Percentiles rank a stretch among this genome's conserved stretches.
Conservation (phyloP, 352 stramenopile species). For the Globisporangium recalcitrans region DNA sequence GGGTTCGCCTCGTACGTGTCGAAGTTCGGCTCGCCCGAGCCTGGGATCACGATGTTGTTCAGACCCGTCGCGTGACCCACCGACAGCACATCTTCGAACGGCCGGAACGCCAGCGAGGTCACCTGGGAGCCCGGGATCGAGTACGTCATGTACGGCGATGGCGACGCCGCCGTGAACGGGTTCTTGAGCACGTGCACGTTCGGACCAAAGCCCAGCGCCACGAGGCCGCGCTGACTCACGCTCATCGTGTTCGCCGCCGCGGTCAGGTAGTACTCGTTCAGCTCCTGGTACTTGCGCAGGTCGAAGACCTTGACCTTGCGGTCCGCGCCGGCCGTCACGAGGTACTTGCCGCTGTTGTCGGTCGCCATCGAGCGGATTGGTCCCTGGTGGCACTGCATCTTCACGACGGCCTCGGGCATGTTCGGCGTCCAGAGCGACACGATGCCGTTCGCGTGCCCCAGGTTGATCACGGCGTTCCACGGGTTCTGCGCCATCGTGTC, state of each 20-base stretch:
- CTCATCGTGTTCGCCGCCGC: constrained; percentile 88
- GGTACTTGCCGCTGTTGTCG: constrained; percentile 91
- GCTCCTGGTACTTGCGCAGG: constrained; percentile 93
- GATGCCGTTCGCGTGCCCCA: constrained; percentile 95
- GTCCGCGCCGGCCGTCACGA: constrained; percentile 95
- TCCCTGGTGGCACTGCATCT: constrained; percentile 96
- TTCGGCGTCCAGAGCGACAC: constrained; percentile 98
- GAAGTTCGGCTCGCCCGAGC: constrained; percentile 96
- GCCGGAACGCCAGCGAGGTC: constrained; percentile 92
- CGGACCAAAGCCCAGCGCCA: constrained; percentile 91
- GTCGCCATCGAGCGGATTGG: constrained; percentile 90
- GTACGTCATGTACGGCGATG: constrained; percentile 90
- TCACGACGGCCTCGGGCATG: constrained; percentile 91
- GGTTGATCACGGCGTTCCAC: constrained; percentile 94
- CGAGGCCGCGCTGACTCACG: constrained; percentile 93
- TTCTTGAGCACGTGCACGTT: constrained; percentile 92
- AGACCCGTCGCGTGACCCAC: constrained; percentile 90
- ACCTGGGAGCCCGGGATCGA: constrained; percentile 79
- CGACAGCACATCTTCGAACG: constrained; percentile 97
- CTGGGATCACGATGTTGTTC: constrained; percentile 91
- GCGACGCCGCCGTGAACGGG: constrained; percentile 68
- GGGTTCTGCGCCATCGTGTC: constrained; percentile 94
- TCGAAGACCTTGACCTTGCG: constrained; percentile 97
- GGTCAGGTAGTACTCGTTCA: constrained; percentile 92
- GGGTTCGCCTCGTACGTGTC: constrained; percentile 98